Evolutionary conservation across 1,284 basidiomycete species (phyloP), one percentile per base, ranked within the genome.

Genomic region (Apiotrichum laibachii): DNA sequence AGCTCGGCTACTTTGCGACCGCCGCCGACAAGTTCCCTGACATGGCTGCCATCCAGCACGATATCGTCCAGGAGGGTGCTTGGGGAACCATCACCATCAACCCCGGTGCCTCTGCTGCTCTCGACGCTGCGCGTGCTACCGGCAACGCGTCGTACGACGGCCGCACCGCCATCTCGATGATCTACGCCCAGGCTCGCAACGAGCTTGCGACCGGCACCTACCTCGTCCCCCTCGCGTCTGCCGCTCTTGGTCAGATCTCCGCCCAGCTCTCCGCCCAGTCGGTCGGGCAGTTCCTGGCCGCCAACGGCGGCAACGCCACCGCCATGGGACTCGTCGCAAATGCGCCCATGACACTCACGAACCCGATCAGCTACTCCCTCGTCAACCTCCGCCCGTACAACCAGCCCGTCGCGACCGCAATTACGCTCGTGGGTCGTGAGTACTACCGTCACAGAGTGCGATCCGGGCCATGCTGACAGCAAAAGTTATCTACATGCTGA

Each of bases 331-430:
- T 87, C 16, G 76, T 88, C 26, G 69, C 78, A 3, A 79, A 67
- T 6, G 86, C 88, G 0, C 88, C 89, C 0, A 76, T 80, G 55
- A 82, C 86, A 1, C 75, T 90, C 48, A 77, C 81, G 2, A 67
- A 76, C 12, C 83, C 85, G 1, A 69, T 88, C n/a, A 76, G 70
- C 26, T 85, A 81, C 65, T 80, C 76, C 0, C 60, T 84, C 31
- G 64, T 79, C 56, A 88, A 90, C 68, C 65, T 88, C 1, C 78
- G 84, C 37, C 87, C 88, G 0, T 90, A 88, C 69, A 65, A 73
- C 57, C 78, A 84, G 43, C 84, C 87, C 26, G 89, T 88, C 6
- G 88, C 88, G 0, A 80, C 83, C 12, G 90, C 89, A 0, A 82
- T 86, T 47, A 82, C 85, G 44, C 88, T 87, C 60, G 88, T 90